Conservation (phyloP, 306 rosid genomes). For the Fagus crenata region DNA sequence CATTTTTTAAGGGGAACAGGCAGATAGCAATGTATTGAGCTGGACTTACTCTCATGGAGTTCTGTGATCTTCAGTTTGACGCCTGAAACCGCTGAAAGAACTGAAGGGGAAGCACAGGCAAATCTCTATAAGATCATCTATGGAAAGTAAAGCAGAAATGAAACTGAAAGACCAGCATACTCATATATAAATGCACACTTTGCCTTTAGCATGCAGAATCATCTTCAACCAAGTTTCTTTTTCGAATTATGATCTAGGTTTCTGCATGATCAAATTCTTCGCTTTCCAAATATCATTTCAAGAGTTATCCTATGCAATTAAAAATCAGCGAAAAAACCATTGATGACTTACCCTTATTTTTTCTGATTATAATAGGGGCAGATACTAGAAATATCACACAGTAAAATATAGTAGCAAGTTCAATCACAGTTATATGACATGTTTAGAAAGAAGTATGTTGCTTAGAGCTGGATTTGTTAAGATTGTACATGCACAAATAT, state of each 20-base stretch:
- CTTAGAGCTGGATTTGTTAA: neutral
- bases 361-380: neutral
- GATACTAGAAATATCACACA: neutral
- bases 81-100: slow-evolving; percentile 89
- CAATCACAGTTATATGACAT: neutral
- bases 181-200: neutral
- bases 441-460: neutral
- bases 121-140: slow-evolving; percentile 11
- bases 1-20: neutral
- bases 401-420: neutral
- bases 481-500: neutral
- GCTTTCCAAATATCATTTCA: neutral
- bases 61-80: slow-evolving; percentile 61
- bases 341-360: neutral
- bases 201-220: neutral
- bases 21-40: slow-evolving; percentile 19
- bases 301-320: neutral
- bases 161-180: neutral
- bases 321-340: neutral
- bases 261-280: neutral
- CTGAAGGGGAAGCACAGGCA: slow-evolving; percentile 50
- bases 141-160: neutral
- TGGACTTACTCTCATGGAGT: slow-evolving; percentile 74
- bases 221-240: neutral
- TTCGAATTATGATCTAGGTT: neutral